Base-by-base conservation (phyloP, 495 filamentous ascomycete species). In the Antarctomyces pellizariae region DNA sequence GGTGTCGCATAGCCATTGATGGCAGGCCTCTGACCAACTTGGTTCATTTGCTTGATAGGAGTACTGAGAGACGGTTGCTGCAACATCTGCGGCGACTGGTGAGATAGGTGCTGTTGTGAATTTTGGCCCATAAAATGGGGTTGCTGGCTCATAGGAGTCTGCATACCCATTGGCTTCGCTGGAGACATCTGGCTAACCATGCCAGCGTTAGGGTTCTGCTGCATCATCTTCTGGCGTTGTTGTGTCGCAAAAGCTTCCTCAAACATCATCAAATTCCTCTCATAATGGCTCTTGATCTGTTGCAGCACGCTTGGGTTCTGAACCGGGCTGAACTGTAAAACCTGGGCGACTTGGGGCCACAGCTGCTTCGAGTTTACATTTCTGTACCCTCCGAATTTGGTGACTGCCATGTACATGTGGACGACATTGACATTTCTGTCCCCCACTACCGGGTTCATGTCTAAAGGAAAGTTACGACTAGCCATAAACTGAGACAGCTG, bases 311-410 rank as follows among this genome's bases (percentile, higher is more conserved):
- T 52, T 2, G 65, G 72, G 29, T 67, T 54, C 37, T 82, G 75
- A 31, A 64, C 53, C 13, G 52, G 62, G 9, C 61, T 53, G 28
- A 82, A 71, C 8, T 70, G 64, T 29, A 93, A 49, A 14, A 56
- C 49, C 19, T 64, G 61, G 1, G 78, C 68, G 26, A 89, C 53
- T 13, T 62, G 59, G 5, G 58, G 56, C 84, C 84, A 95, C 34
- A 56, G 50, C 31, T 75, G 71, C 11, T 55, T 56, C 13, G 53
- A 52, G 0, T 63, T 67, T 4, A 90, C 59, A 34, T 63, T 72
- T 44, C 67, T 71, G 19, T 72, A 90, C 2, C 86, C 86, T 10
- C 74, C 73, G 41, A 74, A 59, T 35, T 70, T 74, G 43, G 70
- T 61, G 4, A 92, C 75, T 1, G 58, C 53, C 21, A 63, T 62